These are phyloP conservation scores for Dactylellina parvicollis DNA, from an alignment of 2,329 filamentous ascomycete species.

Conservation along the genomic window DNA sequence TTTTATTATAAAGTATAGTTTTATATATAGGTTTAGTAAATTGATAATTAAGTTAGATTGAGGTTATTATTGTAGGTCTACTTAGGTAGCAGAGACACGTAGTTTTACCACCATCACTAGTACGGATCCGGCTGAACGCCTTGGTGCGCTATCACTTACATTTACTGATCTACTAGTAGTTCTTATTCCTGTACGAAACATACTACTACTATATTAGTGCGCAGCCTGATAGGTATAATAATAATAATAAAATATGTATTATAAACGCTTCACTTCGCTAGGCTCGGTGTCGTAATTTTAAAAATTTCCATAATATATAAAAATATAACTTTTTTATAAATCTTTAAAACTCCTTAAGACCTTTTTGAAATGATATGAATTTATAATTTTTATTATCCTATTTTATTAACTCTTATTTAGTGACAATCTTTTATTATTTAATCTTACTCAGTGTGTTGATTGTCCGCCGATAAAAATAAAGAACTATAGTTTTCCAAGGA, in stretches of 20 bases:
- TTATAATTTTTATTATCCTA: constrained; percentile 2
- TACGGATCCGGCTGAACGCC: not conserved
- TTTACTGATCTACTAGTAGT: no score
- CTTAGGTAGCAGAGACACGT: not conserved
- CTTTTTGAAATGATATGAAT: constrained; percentile 6
- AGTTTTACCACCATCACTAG: no score
- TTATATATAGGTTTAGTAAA: not conserved
- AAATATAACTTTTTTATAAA: constrained; percentile 6
- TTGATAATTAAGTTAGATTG: not conserved
- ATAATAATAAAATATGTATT: constrained; percentile 1
- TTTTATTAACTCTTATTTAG: not conserved
- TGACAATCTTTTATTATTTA: not conserved
- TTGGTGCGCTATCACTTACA: no score
- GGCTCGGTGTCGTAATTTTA: no score
- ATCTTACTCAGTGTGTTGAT: not conserved
- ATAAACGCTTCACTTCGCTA: no score
- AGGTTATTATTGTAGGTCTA: not conserved
- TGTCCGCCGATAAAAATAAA: not conserved
- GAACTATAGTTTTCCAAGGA: no score
- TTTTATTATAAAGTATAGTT: not conserved
- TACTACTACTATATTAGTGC: no score
- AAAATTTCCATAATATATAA: constrained; percentile 21
- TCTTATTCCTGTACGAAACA: no score
- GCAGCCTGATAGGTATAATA: not conserved
- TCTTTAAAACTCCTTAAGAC: not conserved